These are phyloP conservation scores for Solanum ossicruentum DNA, from an alignment of 257 asterid genomes.

Conservation along the genomic window DNA sequence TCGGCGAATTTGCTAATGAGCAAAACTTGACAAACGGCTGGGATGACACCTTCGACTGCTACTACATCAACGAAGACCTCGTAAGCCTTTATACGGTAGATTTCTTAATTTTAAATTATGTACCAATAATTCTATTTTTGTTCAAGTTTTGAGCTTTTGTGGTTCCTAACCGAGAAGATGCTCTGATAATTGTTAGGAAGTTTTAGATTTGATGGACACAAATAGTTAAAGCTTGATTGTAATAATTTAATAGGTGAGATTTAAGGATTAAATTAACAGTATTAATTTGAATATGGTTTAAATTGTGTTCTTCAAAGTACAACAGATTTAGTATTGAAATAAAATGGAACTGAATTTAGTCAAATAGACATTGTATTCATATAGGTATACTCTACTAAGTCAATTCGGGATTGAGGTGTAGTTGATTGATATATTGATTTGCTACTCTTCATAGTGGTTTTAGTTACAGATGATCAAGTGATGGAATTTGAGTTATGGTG, in stretches of 20 bases:
- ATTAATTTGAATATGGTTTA: neutral
- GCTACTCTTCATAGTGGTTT: neutral
- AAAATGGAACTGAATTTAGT: neutral
- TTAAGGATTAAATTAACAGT: neutral
- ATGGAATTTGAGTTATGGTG: neutral
- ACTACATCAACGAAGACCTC: conserved; percentile 69
- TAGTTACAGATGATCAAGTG: neutral
- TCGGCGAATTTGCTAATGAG: conserved; percentile 70
- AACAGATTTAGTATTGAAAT: neutral
- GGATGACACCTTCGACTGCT: conserved; percentile 70
- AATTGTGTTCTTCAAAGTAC: neutral
- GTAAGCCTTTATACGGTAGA: conserved; percentile 18
- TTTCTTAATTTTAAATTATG: neutral
- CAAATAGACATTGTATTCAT: neutral
- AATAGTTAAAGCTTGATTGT: neutral
- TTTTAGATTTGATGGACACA: neutral
- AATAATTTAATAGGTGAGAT: neutral
- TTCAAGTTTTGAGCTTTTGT: neutral
- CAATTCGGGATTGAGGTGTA: neutral
- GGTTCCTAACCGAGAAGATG: neutral
- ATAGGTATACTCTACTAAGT: neutral
- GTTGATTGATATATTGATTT: neutral
- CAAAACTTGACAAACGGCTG: conserved; percentile 79
- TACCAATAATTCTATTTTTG: neutral
- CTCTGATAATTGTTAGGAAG: neutral